Evolutionary conservation across 768 basidiomycete genomes (phyloP).

Genomic region (Tricholoma matsutake): DNA sequence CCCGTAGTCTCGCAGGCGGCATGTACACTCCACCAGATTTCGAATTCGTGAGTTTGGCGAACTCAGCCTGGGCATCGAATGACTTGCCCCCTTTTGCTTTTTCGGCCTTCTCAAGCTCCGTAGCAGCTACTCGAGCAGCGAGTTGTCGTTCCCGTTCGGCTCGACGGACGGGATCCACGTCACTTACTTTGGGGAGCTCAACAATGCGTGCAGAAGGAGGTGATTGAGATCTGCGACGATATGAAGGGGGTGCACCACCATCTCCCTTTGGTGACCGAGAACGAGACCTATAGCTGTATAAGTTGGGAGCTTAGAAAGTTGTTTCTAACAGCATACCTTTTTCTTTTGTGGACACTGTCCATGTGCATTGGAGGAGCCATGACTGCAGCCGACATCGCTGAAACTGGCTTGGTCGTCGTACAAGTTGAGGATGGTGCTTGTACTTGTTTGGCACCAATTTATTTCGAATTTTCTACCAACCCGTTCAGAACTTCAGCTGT

Average conservation of each 20-base stretch:
- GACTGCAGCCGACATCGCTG: conserved; percentile 40
- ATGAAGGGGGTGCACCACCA: conserved; percentile 40
- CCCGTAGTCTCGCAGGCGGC: conserved; percentile 89
- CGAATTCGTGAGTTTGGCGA: conserved; percentile 78
- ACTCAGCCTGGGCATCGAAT: conserved; percentile 80
- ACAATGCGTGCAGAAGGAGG: conserved; percentile 29
- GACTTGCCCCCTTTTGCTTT: conserved; percentile 52
- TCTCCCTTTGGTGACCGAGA: conserved; percentile 41
- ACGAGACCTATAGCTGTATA: conserved; percentile 38
- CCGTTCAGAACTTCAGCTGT: too few relatives aligned
- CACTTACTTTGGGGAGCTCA: conserved; percentile 44
- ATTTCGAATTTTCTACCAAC: too few relatives aligned
- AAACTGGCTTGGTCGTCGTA: conserved; percentile 9
- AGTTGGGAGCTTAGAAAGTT: neutral
- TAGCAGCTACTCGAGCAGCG: conserved; percentile 64
- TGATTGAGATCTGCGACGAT: conserved; percentile 44
- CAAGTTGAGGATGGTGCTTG: conserved; percentile 13
- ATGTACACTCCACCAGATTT: conserved; percentile 95
- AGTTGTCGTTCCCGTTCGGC: conserved; percentile 79
- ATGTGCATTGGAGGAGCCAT: conserved; percentile 25
- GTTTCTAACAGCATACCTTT: conserved; percentile 33
- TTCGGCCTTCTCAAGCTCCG: conserved; percentile 59
- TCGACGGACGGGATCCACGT: conserved; percentile 74
- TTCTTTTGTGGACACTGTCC: conserved; percentile 42
- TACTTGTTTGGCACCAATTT: conserved; percentile 16